A percentile compares a stretch with the other conserved stretches of the same genome.
phyloP scores from a whole-genome alignment of 768 basidiomycete genomes.

The Leucogyrophana mollusca region DNA sequence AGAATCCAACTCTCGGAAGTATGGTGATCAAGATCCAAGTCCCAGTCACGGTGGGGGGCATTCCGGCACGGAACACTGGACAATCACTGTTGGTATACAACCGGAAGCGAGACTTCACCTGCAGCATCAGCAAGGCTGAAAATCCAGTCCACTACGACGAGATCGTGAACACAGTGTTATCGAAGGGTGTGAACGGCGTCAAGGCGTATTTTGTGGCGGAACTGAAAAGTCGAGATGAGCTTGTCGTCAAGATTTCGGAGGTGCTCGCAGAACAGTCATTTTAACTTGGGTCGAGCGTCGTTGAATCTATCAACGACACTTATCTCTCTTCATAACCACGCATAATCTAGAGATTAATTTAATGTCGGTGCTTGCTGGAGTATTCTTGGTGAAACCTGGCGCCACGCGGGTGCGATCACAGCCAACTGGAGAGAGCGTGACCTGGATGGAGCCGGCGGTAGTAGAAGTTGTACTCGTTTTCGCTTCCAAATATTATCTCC shows the following conservation, averaged over 20 bases:
- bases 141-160: constrained; percentile 38
- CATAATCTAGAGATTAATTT: too few species aligned
- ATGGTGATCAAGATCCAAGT: constrained; percentile 58
- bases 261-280: constrained; percentile 58
- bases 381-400: too few species aligned
- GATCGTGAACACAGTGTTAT: constrained; percentile 36
- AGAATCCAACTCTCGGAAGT: constrained; percentile 29
- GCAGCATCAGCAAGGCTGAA: constrained; percentile 34
- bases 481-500: too few species aligned
- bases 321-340: too few species aligned
- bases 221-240: constrained; percentile 42
- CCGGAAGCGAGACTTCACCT: constrained; percentile 53
- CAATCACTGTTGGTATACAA: constrained; percentile 43
- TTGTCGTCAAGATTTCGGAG: constrained; percentile 51
- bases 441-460: too few species aligned
- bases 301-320: too few species aligned
- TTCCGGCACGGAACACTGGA: too few species aligned
- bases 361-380: too few species aligned
- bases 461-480: too few species aligned
- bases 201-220: constrained; percentile 60
- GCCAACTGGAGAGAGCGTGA: too few species aligned
- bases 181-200: constrained; percentile 37
- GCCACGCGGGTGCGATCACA: too few species aligned
- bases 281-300: constrained; percentile 13
- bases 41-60: constrained; percentile 28